Percentiles rank a stretch among this genome's conserved stretches.
Conservation (phyloP, 768 basidiomycete species). For the Psilocybe sp. region DNA sequence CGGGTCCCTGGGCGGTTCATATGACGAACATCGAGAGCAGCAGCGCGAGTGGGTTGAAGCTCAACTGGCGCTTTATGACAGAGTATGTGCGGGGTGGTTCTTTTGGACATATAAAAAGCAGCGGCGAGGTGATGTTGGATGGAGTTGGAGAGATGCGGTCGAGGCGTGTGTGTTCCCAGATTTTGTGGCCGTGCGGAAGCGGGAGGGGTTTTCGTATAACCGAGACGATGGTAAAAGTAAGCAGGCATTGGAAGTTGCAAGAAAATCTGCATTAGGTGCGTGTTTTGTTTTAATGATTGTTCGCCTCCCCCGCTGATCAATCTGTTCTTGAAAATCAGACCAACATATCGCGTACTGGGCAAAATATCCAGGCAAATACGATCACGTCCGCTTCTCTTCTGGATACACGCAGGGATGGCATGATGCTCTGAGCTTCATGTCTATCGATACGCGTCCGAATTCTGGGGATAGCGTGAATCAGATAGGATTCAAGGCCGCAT, state of each 20-base stretch:
- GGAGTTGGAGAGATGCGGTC: slow-evolving; percentile 69
- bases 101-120: slow-evolving; percentile 87
- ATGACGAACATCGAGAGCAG: slow-evolving; percentile 43
- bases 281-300: slow-evolving; percentile 8
- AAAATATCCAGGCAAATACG: slow-evolving; percentile 52
- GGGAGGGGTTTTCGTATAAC: not conserved
- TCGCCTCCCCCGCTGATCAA: not conserved
- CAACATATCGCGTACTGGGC: slow-evolving; percentile 41
- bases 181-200: slow-evolving; percentile 22
- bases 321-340: slow-evolving; percentile 18
- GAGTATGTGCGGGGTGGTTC: slow-evolving; percentile 68
- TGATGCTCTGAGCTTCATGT: slow-evolving; percentile 53
- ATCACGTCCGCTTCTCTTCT: slow-evolving; percentile 64
- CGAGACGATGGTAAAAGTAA: not conserved
- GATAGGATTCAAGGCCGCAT: slow-evolving; percentile 64
- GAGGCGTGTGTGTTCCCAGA: slow-evolving; percentile 59
- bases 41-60: slow-evolving; percentile 51
- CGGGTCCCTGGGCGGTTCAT: slow-evolving; percentile 40
- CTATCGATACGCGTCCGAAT: slow-evolving; percentile 25
- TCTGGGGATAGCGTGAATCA: slow-evolving; percentile 38
- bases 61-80: slow-evolving; percentile 65
- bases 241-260: slow-evolving; percentile 24
- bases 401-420: slow-evolving; percentile 75
- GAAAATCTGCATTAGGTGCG: slow-evolving; percentile 30
- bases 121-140: slow-evolving; percentile 62